phyloP scores from a whole-genome alignment of 495 filamentous ascomycete species.

The Xylaria scruposa region DNA sequence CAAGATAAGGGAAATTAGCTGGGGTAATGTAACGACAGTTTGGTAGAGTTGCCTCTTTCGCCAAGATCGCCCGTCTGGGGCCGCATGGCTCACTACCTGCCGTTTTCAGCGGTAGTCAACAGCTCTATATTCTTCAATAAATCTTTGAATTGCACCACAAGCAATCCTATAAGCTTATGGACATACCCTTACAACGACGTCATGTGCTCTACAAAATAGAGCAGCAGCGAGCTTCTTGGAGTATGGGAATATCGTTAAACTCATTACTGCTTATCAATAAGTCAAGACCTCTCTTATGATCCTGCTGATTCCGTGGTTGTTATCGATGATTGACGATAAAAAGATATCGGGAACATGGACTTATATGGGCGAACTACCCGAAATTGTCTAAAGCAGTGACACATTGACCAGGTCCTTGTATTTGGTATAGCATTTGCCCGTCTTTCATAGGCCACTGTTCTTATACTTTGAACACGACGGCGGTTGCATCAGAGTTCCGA shows the following conservation, averaged over 20 bases:
- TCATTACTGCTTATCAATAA: background rate
- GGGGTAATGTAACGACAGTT: constrained; percentile 8
- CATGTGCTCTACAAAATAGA: background rate
- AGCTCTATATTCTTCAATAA: background rate
- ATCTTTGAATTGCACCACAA: background rate
- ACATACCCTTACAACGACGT: background rate
- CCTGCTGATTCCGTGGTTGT: background rate
- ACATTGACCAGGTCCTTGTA: background rate
- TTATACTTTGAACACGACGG: background rate
- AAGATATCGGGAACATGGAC: background rate
- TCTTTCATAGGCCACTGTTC: background rate
- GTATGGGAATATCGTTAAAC: background rate
- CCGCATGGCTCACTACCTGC: constrained; percentile 13
- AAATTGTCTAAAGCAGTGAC: background rate
- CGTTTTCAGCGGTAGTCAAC: background rate
- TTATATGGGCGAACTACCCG: background rate
- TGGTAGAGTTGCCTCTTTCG: constrained; percentile 21
- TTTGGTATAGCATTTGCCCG: background rate
- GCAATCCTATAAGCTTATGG: background rate
- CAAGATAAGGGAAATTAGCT: constrained; percentile 22
- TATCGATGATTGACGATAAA: background rate
- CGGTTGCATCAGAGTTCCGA: no score
- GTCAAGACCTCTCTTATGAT: background rate
- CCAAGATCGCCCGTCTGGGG: constrained; percentile 25
- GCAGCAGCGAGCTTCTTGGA: background rate